Evolutionary conservation across 257 asterid genomes (phyloP).

Genomic region (Petunia axillaris): DNA sequence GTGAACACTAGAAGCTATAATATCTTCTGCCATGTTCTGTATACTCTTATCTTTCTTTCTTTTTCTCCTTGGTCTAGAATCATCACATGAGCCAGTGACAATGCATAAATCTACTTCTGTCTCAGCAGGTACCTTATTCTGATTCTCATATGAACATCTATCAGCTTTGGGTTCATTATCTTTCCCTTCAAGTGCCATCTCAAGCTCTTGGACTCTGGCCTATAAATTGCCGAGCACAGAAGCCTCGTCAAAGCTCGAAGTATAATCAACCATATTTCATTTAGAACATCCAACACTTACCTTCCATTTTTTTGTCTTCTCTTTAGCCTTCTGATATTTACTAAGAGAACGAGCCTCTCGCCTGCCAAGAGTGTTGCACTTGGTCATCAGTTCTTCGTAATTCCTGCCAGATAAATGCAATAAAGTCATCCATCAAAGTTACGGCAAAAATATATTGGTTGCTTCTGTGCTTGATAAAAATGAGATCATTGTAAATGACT

Average conservation of each 20-base stretch:
- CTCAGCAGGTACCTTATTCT: slow-evolving; percentile 39
- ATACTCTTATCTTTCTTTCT: slow-evolving; percentile 36
- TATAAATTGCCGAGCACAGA: slow-evolving; percentile 38
- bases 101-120: slow-evolving; percentile 33
- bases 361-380: slow-evolving; percentile 83
- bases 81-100: slow-evolving; percentile 29
- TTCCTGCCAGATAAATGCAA: slow-evolving; percentile 48
- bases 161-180: slow-evolving; percentile 50
- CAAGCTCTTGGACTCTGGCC: slow-evolving; percentile 77
- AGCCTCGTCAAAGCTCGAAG: slow-evolving; percentile 24
- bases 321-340: slow-evolving; percentile 78
- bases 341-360: slow-evolving; percentile 72
- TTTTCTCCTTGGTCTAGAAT: slow-evolving; percentile 35
- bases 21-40: slow-evolving; percentile 32
- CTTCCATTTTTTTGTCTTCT: slow-evolving; percentile 68
- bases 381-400: slow-evolving; percentile 90
- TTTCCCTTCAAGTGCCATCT: slow-evolving; percentile 57
- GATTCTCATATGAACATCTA: slow-evolving; percentile 37
- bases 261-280: slow-evolving; percentile 22
- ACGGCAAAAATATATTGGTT: background rate
- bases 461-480: slow-evolving; percentile 1
- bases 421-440: background rate
- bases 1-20: slow-evolving; percentile 29
- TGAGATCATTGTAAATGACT: background rate
- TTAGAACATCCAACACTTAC: slow-evolving; percentile 39